Conservation (phyloP, 1,284 basidiomycete genomes). For the Neotropicomus parvogracilis region DNA sequence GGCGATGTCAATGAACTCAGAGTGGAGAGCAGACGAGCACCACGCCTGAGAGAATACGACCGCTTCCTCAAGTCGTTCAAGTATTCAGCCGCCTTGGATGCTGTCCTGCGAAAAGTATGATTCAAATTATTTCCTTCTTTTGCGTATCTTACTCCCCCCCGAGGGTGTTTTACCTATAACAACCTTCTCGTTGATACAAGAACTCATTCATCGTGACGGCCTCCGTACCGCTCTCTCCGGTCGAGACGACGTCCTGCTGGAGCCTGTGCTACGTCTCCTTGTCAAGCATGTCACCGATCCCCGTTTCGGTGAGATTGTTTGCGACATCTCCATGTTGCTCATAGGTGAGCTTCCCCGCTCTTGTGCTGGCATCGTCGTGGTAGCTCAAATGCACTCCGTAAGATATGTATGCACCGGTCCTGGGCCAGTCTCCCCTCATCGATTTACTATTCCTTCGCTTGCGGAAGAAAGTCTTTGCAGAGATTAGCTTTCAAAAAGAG, state of each 20-base stretch:
- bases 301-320: slow-evolving; percentile 85
- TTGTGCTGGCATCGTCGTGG: background rate
- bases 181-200: slow-evolving; percentile 89
- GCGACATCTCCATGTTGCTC: slow-evolving; percentile 78
- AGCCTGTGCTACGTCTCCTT: slow-evolving; percentile 85
- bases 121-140: background rate
- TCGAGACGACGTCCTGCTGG: slow-evolving; percentile 91
- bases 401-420: slow-evolving; percentile 90
- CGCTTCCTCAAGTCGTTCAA: slow-evolving; percentile 88
- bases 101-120: slow-evolving; percentile 77
- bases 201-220: slow-evolving; percentile 91
- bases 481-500: slow-evolving; percentile 90
- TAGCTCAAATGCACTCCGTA: slow-evolving; percentile 1
- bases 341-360: slow-evolving; percentile 59
- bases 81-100: slow-evolving; percentile 91
- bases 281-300: slow-evolving; percentile 87
- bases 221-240: slow-evolving; percentile 83
- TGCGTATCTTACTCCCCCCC: slow-evolving; percentile 10
- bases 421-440: slow-evolving; percentile 92
- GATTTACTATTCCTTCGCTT: slow-evolving; percentile 85
- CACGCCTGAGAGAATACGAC: slow-evolving; percentile 86
- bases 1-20: slow-evolving; percentile 68
- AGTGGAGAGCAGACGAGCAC: slow-evolving; percentile 70
- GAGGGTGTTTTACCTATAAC: slow-evolving; percentile 79
- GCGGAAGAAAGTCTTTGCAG: slow-evolving; percentile 78